These are phyloP conservation scores for Globisporangium solare DNA, from an alignment of 352 stramenopile species.

Conservation along the genomic window DNA sequence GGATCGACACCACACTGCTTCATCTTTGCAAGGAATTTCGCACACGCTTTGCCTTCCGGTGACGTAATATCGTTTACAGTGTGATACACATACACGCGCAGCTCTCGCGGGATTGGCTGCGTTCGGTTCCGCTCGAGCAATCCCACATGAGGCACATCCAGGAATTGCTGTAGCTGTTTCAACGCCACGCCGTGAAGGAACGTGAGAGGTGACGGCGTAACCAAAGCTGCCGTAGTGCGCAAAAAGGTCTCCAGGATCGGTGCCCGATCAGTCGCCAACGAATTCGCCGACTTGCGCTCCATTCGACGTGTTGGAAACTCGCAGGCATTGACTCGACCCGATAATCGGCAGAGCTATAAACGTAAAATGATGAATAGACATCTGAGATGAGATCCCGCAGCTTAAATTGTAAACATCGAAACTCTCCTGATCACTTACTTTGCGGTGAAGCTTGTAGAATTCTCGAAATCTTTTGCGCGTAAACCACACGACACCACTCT, in stretches of 20 bases:
- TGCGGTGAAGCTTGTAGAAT: conserved; percentile 78
- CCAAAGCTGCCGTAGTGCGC: conserved; percentile 57
- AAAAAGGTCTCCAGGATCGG: conserved; percentile 79
- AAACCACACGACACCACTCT: conserved; percentile 84
- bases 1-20: conserved; percentile 34
- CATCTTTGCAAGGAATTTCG: conserved; percentile 69
- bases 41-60: conserved; percentile 72
- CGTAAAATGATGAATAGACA: not conserved
- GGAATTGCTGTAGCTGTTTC: conserved; percentile 78
- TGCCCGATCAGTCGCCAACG: conserved; percentile 61
- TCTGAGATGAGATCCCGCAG: no score
- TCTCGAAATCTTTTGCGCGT: conserved; percentile 79
- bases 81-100: conserved; percentile 79
- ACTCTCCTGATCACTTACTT: conserved; percentile 30
- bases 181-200: conserved; percentile 69
- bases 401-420: not conserved
- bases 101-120: conserved; percentile 67
- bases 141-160: conserved; percentile 66
- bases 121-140: conserved; percentile 74
- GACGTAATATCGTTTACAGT: conserved; percentile 74
- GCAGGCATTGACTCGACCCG: conserved; percentile 55
- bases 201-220: conserved; percentile 70
- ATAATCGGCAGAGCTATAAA: conserved; percentile 68
- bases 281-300: conserved; percentile 46
- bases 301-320: conserved; percentile 64